Conservation (phyloP, 768 basidiomycete genomes). For the Strobilomyces echinocephalus region DNA sequence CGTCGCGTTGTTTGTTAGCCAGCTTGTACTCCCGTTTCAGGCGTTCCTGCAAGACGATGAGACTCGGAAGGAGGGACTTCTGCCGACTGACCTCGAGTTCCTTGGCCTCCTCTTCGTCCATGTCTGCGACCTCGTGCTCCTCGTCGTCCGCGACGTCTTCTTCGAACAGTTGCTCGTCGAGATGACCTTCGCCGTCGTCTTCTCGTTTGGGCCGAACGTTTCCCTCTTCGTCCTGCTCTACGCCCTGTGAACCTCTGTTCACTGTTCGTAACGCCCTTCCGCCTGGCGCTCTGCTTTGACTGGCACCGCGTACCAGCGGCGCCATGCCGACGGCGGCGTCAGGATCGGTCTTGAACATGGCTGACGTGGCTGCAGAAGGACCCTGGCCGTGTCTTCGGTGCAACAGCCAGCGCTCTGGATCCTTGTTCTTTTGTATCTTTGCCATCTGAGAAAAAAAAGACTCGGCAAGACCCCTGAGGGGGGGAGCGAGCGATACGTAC, state of each 20-base stretch:
- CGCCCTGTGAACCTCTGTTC: conserved; percentile 56
- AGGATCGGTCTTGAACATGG: conserved; percentile 66
- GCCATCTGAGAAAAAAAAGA: conserved; percentile 21
- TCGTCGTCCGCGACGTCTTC: conserved; percentile 87
- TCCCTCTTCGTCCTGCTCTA: conserved; percentile 69
- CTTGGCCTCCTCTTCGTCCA: conserved; percentile 81
- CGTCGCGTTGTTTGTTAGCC: conserved; percentile 71
- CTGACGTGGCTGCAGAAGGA: conserved; percentile 57
- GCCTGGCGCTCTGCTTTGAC: conserved; percentile 63
- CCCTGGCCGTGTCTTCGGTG: conserved; percentile 55
- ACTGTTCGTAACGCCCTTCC: conserved; percentile 63
- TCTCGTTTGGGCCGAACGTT: conserved; percentile 51
- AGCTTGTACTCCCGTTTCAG: conserved; percentile 75
- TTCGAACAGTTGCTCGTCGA: conserved; percentile 80
- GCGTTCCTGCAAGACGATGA: conserved; percentile 53
- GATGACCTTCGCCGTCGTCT: conserved; percentile 69
- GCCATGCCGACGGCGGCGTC: conserved; percentile 39
- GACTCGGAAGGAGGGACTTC: neutral
- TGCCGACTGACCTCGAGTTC: conserved; percentile 62
- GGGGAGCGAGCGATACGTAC: conserved; percentile 36
- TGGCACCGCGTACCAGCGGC: conserved; percentile 44
- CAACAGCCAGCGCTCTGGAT: conserved; percentile 67
- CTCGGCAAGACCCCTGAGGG: neutral
- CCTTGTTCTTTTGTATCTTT: conserved; percentile 66
- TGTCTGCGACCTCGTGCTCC: conserved; percentile 66